Evolutionary conservation across 768 basidiomycete species (phyloP).

Genomic region (Panaeolus cyanescens): DNA sequence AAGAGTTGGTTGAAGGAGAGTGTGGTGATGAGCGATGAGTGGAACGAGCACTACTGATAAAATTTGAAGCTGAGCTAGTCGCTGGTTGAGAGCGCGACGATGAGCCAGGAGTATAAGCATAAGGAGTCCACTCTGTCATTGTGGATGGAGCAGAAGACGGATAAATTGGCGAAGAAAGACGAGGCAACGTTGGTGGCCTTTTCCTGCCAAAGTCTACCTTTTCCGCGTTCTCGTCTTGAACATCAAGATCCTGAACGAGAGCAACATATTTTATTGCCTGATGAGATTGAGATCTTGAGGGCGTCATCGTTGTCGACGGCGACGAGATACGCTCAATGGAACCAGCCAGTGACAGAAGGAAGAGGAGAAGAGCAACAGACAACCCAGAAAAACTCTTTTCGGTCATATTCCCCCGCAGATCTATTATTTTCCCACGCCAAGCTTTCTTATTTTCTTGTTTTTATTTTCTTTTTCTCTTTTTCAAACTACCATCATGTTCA

Average conservation of each 20-base stretch:
- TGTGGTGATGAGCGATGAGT: slow-evolving; percentile 20
- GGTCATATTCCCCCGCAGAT: neutral
- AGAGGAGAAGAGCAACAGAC: neutral
- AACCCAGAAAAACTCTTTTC: neutral
- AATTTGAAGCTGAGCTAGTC: neutral
- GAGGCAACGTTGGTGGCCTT: neutral
- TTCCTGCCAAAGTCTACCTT: slow-evolving; percentile 13
- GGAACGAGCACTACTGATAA: slow-evolving; percentile 11
- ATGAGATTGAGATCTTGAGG: neutral
- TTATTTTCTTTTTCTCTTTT: neutral
- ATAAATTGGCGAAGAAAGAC: neutral
- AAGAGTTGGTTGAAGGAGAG: slow-evolving; percentile 20
- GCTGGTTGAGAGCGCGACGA: slow-evolving; percentile 5
- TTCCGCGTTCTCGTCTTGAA: slow-evolving; percentile 19
- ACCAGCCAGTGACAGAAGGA: neutral
- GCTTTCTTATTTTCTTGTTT: neutral
- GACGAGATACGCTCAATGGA: neutral
- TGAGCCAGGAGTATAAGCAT: slow-evolving; percentile 12
- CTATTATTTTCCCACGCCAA: neutral
- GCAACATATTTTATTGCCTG: slow-evolving; percentile 20
- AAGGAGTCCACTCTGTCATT: slow-evolving; percentile 20
- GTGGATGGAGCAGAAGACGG: neutral
- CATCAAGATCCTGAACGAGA: slow-evolving; percentile 16
- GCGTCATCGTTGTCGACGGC: neutral
- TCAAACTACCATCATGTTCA: neutral